phyloP scores from a whole-genome alignment of 371 early-diverging fungal species.

The Coemansia sp. region DNA sequence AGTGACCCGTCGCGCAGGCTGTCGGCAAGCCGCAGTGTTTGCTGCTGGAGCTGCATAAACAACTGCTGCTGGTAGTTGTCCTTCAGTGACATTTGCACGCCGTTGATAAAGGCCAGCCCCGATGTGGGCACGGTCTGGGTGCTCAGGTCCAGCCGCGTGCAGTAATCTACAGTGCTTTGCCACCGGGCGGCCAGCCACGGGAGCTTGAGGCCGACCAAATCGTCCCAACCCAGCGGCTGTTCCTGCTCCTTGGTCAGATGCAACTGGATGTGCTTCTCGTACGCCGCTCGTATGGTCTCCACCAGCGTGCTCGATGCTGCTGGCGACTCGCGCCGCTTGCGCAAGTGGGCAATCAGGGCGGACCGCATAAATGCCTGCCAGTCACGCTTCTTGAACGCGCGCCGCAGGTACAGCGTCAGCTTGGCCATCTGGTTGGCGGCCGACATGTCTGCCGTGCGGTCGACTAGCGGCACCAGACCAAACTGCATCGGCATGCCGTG shows the following conservation, averaged over 20 bases:
- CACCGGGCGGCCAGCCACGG: constrained; percentile 37
- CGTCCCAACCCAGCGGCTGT: constrained; percentile 29
- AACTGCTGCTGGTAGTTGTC: constrained; percentile 54
- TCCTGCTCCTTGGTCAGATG: constrained; percentile 31
- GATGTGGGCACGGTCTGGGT: constrained; percentile 13
- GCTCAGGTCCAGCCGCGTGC: constrained; percentile 43
- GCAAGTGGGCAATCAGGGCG: constrained; percentile 22
- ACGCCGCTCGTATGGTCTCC: constrained; percentile 16
- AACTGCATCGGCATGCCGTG: constrained; percentile 77
- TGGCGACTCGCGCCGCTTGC: not conserved
- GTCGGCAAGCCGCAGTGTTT: constrained; percentile 27
- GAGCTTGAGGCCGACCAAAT: constrained; percentile 3
- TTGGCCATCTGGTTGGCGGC: constrained; percentile 55
- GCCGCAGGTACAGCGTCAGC: constrained; percentile 51
- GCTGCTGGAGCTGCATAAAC: constrained; percentile 23
- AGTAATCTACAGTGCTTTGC: constrained; percentile 29
- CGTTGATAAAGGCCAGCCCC: constrained; percentile 72
- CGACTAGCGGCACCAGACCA: constrained; percentile 71
- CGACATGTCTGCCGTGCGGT: constrained; percentile 26
- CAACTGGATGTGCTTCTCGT: constrained; percentile 19
- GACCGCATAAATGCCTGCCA: constrained; percentile 27
- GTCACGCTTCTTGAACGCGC: constrained; percentile 39
- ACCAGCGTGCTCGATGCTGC: constrained; percentile 1
- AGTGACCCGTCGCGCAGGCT: constrained; percentile 50
- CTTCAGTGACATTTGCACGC: constrained; percentile 63